These are phyloP conservation scores for Actinomortierella ambigua DNA, from an alignment of 371 early-diverging fungal genomes.

Conservation along the genomic window DNA sequence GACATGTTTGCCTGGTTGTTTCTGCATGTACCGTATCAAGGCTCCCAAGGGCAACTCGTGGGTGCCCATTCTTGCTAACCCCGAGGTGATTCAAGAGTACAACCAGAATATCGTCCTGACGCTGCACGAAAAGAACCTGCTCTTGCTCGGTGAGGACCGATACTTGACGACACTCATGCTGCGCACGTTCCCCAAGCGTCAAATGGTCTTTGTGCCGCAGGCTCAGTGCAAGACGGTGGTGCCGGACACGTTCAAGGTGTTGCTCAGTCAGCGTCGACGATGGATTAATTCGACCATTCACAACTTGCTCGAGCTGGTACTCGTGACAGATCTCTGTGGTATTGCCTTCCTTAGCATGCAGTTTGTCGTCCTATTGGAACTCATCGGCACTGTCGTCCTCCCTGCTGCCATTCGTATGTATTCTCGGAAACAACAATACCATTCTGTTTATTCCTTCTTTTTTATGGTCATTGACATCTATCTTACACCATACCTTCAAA, in stretches of 20 bases:
- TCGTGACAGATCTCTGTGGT: slow-evolving; percentile 87
- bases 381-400: slow-evolving; percentile 83
- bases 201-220: slow-evolving; percentile 92
- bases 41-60: slow-evolving; percentile 65
- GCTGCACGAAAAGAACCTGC: slow-evolving; percentile 93
- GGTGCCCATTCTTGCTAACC: slow-evolving; percentile 73
- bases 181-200: slow-evolving; percentile 89
- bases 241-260: slow-evolving; percentile 78
- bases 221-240: slow-evolving; percentile 87
- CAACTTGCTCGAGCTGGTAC: slow-evolving; percentile 89
- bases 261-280: slow-evolving; percentile 86
- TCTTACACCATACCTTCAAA: slow-evolving; percentile 55
- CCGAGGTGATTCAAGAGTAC: slow-evolving; percentile 85
- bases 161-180: slow-evolving; percentile 95
- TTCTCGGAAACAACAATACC: slow-evolving; percentile 43
- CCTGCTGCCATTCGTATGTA: slow-evolving; percentile 79
- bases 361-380: slow-evolving; percentile 82
- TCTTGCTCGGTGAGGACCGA: slow-evolving; percentile 95
- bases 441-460: slow-evolving; percentile 39
- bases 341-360: slow-evolving; percentile 91
- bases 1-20: slow-evolving; percentile 97
- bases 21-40: slow-evolving; percentile 90
- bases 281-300: slow-evolving; percentile 96
- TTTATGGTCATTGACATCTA: slow-evolving; percentile 51
- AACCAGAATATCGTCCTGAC: slow-evolving; percentile 91